A percentile compares a stretch with the other conserved stretches of the same genome.
phyloP scores from a whole-genome alignment of 208 protist species.

The Leishmania tropica region DNA sequence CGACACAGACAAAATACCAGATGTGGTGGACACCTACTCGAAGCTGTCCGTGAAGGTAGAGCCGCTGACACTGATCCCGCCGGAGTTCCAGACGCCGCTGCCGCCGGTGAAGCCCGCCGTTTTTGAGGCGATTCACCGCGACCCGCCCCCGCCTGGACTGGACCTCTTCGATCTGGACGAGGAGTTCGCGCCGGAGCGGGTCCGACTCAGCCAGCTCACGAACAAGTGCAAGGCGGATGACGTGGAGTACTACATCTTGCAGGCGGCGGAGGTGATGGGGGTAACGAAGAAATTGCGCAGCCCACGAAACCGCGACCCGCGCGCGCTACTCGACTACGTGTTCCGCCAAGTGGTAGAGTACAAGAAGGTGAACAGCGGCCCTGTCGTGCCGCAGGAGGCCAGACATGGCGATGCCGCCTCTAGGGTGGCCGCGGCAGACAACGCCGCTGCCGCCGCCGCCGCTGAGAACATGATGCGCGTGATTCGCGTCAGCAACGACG shows the following conservation, averaged over 20 bases:
- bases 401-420: neutral
- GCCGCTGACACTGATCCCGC: constrained; percentile 95
- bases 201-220: constrained; percentile 95
- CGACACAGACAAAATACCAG: constrained; percentile 94
- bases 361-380: constrained; percentile 81
- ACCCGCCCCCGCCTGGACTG: constrained; percentile 90
- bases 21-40: constrained; percentile 90
- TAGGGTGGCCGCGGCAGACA: constrained; percentile 10
- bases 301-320: constrained; percentile 86
- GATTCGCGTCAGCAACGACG: constrained; percentile 64
- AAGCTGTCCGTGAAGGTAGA: constrained; percentile 94
- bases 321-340: constrained; percentile 92
- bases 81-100: constrained; percentile 95
- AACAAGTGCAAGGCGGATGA: constrained; percentile 96
- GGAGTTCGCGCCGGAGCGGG: constrained; percentile 95
- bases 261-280: constrained; percentile 94
- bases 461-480: constrained; percentile 83
- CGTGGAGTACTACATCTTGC: constrained; percentile 94
- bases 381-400: constrained; percentile 14
- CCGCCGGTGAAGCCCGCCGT: constrained; percentile 94
- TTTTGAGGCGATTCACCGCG: constrained; percentile 94
- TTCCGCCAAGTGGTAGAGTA: constrained; percentile 94
- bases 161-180: constrained; percentile 97
- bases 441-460: constrained; percentile 34
- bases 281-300: constrained; percentile 92